Conservation (phyloP, 1,139 yeast genomes). For the Entelexis paramagnoliae region DNA sequence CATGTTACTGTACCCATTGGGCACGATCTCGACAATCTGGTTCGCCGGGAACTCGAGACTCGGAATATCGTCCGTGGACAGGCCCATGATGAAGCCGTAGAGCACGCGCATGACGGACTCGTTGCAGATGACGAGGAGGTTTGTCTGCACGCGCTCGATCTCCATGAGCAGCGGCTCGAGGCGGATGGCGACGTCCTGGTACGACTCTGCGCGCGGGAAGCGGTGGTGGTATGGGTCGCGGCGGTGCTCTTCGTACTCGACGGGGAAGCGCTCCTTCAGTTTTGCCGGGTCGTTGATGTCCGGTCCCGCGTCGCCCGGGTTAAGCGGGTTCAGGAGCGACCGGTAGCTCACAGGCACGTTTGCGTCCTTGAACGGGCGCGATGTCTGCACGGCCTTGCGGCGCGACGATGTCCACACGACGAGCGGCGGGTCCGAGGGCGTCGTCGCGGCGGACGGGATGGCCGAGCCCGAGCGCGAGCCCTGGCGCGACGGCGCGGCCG, state of each 20-base stretch:
- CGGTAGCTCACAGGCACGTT: constrained; percentile 60
- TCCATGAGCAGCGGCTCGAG: constrained; percentile 88
- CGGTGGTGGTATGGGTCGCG: constrained; percentile 88
- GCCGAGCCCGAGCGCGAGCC: constrained; percentile 13
- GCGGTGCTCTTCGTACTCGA: constrained; percentile 54
- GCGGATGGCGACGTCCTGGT: constrained; percentile 89
- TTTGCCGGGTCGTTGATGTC: constrained; percentile 43
- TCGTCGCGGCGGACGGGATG: not conserved
- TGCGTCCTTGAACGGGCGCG: constrained; percentile 50
- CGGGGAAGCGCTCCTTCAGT: constrained; percentile 50
- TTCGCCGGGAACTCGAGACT: constrained; percentile 62
- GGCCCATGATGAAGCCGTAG: constrained; percentile 91
- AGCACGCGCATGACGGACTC: constrained; percentile 80
- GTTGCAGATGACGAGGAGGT: constrained; percentile 82
- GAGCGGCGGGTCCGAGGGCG: constrained; percentile 25
- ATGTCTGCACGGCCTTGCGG: constrained; percentile 70
- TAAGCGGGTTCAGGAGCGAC: constrained; percentile 73
- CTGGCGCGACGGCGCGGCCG: constrained; percentile 8
- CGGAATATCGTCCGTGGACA: constrained; percentile 80
- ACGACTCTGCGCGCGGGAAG: constrained; percentile 85
- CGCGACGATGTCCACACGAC: constrained; percentile 92
- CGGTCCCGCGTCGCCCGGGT: constrained; percentile 82
- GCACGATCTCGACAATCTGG: constrained; percentile 77
- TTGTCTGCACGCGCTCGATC: constrained; percentile 85
- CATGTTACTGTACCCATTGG: constrained; percentile 75